These are phyloP conservation scores for Edaphochlamys debaryana DNA, from an alignment of 139 green algal species.

Conservation along the genomic window DNA sequence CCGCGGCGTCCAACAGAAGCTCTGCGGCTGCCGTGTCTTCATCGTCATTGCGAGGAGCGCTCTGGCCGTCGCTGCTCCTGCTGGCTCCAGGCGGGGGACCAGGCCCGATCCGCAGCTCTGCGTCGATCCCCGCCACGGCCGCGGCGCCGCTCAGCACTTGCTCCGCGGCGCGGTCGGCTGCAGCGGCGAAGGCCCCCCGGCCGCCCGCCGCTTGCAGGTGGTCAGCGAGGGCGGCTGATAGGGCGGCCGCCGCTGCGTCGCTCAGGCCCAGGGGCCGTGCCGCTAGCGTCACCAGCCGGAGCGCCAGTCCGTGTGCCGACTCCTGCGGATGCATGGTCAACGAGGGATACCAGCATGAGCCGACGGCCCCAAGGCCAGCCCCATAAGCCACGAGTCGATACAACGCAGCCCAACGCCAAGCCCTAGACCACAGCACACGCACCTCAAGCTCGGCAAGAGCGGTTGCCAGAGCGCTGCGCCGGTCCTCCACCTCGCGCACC, in stretches of 20 bases:
- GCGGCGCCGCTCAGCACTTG: too few relatives aligned
- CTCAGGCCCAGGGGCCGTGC: constrained; percentile 1
- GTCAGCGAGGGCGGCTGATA: neutral
- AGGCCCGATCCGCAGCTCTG: too few relatives aligned
- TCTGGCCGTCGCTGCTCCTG: too few relatives aligned
- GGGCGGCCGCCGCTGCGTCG: neutral
- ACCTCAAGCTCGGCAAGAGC: constrained; percentile 12
- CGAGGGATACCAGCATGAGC: neutral
- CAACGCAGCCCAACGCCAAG: too few relatives aligned
- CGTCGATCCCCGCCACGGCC: too few relatives aligned
- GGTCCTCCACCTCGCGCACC: neutral
- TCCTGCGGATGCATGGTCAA: constrained; percentile 25
- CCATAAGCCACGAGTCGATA: too few relatives aligned
- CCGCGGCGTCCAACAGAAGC: too few relatives aligned
- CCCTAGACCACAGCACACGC: neutral
- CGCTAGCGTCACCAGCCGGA: constrained; percentile 4
- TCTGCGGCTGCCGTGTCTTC: too few relatives aligned
- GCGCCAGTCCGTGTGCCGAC: constrained; percentile 22
- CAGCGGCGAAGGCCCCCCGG: too few relatives aligned
- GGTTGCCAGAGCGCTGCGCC: neutral
- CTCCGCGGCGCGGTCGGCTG: too few relatives aligned
- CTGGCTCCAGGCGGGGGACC: too few relatives aligned
- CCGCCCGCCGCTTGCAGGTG: neutral
- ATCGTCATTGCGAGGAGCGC: too few relatives aligned
- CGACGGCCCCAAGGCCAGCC: neutral